Base-by-base conservation (phyloP, 129 eudicot species). In the Tagetes erecta region DNA sequence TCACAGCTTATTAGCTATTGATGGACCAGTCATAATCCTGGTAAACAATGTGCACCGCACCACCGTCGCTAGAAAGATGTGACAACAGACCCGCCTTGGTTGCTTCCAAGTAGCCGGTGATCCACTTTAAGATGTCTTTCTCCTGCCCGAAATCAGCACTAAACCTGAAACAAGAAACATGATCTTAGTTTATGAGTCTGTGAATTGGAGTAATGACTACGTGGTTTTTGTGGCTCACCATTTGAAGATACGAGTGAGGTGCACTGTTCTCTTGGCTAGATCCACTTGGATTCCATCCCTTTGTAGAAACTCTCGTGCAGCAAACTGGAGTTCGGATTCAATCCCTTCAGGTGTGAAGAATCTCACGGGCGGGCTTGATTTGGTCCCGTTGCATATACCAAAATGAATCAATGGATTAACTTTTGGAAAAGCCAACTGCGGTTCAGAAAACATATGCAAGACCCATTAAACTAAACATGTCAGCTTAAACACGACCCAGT, bases 131-230 rank as follows among this genome's bases (percentile, higher is more conserved):
- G 33, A 86, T 80, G 68, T 90, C 91, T 47, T 87, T 94, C 4
- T 94, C 98, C 40, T 80, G 83, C 62, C 98, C 98, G 72, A 94
- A 94, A 83, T 94, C 98, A 3, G 71, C 84, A 76, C 88, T 86
- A 73, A 77, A 94, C 98, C 98, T 94, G 96, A 80, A 72, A 30
- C 40, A 52, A 51, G 30, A 46, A 73, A 74, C 42, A 51, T 20
- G 44, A 33, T 1, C 27, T 62, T 62, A 62, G 67, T 11, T 36
- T 3, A 36, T 46, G 81, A 12, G 37, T 62, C 34, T 36, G 46
- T 35, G 20, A 35, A 12, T 39, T 42, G 9, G 40, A 56, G 33
- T 30, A 66, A 34, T 7, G 53, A 70, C 7, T 1, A 38, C 13
- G 71, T 53, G 80, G 57, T 40, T 31, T 8, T 0, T 38, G 14